Evolutionary conservation across 139 green algal genomes (phyloP).

Genomic region (Chlamydomonas sphaeroides): DNA sequence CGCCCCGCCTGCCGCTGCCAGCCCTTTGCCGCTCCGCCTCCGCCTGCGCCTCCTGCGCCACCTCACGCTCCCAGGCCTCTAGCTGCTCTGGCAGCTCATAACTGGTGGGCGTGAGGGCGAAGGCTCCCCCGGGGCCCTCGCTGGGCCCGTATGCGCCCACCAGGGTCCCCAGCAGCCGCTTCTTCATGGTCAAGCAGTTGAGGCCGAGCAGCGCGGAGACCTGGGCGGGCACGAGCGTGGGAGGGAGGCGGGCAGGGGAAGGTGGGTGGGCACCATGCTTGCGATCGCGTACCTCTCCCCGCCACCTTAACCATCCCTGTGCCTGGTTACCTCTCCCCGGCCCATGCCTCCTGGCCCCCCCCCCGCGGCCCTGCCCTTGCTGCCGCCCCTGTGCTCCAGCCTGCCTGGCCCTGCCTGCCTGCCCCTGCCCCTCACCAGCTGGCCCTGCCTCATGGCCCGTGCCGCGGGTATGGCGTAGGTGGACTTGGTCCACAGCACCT

Average conservation of each 20-base stretch:
- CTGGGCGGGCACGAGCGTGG: neutral
- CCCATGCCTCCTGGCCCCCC: too few relatives aligned
- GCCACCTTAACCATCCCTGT: too few relatives aligned
- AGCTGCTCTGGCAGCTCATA: slow-evolving; percentile 65
- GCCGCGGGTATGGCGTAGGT: slow-evolving; percentile 62
- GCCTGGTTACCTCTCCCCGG: too few relatives aligned
- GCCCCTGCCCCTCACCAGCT: slow-evolving; percentile 34
- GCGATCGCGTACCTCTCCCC: too few relatives aligned
- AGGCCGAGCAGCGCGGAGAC: slow-evolving; percentile 65
- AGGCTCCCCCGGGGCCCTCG: slow-evolving; percentile 8
- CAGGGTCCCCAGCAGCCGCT: slow-evolving; percentile 62
- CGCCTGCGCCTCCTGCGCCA: slow-evolving; percentile 31
- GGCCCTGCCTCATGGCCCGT: slow-evolving; percentile 51
- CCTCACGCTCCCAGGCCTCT: slow-evolving; percentile 45
- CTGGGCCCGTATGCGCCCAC: neutral
- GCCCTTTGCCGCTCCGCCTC: too few relatives aligned
- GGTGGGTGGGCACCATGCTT: too few relatives aligned
- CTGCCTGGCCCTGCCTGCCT: too few relatives aligned
- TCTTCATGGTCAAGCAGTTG: slow-evolving; percentile 74
- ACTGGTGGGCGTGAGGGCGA: slow-evolving; percentile 30
- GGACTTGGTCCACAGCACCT: slow-evolving; percentile 70
- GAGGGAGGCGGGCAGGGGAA: neutral
- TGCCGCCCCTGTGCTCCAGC: too few relatives aligned
- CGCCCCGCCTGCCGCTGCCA: neutral
- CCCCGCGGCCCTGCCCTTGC: too few relatives aligned